These are phyloP conservation scores for Diaporthe ilicicola DNA, from an alignment of 2,329 filamentous ascomycete species.

Conservation along the genomic window DNA sequence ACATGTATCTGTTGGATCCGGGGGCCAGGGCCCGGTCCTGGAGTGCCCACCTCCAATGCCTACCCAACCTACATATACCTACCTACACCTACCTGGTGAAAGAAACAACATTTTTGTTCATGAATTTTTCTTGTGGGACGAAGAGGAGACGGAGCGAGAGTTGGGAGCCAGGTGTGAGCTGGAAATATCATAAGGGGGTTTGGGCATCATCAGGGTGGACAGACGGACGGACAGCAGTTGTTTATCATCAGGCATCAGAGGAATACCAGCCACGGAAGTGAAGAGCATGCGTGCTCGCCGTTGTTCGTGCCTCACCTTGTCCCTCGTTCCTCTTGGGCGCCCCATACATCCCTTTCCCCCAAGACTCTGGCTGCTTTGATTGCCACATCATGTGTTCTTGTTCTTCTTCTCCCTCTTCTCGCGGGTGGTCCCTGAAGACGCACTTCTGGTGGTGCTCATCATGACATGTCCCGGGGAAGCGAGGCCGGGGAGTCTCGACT, in stretches of 20 bases:
- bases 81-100: neutral
- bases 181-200: neutral
- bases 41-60: neutral
- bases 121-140: neutral
- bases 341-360: no score
- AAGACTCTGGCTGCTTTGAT: no score
- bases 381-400: no score
- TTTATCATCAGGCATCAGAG: constrained; percentile 14
- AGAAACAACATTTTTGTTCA: constrained; percentile 17
- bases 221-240: constrained; percentile 1
- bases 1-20: neutral
- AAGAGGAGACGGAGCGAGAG: no score
- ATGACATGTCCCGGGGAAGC: no score
- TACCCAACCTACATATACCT: neutral
- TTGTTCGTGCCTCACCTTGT: neutral
- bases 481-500: no score
- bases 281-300: neutral
- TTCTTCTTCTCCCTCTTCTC: no score
- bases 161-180: neutral
- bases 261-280: constrained; percentile 12
- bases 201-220: neutral
- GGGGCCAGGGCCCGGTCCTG: neutral
- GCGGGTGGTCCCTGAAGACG: no score
- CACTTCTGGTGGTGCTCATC: no score
- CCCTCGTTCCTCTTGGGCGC: no score